These are phyloP conservation scores for Boletus sp. DNA, from an alignment of 768 basidiomycete species.

Conservation along the genomic window DNA sequence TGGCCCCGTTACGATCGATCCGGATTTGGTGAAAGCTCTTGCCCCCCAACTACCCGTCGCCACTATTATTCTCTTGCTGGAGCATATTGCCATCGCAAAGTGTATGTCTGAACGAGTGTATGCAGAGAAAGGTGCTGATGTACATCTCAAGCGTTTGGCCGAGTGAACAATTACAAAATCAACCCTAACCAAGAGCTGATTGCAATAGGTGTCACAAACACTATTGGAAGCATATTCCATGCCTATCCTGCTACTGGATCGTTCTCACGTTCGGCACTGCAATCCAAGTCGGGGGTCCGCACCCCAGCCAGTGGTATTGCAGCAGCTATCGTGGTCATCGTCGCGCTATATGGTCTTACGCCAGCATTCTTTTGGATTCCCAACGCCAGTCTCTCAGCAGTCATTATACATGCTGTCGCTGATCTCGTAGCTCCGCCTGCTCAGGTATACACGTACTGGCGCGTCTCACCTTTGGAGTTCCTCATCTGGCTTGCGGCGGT, in stretches of 20 bases:
- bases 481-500: constrained; percentile 86
- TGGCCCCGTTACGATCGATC: constrained; percentile 43
- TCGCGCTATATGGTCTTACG: constrained; percentile 93
- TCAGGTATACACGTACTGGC: constrained; percentile 87
- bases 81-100: constrained; percentile 97
- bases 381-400: constrained; percentile 76
- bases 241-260: constrained; percentile 98
- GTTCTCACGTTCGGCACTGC: constrained; percentile 96
- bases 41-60: constrained; percentile 76
- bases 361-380: constrained; percentile 92
- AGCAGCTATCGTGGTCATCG: constrained; percentile 83
- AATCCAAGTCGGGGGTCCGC: constrained; percentile 95
- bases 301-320: constrained; percentile 88
- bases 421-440: constrained; percentile 83
- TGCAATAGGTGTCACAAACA: constrained; percentile 96
- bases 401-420: constrained; percentile 92
- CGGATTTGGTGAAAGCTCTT: constrained; percentile 59
- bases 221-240: constrained; percentile 81
- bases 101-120: constrained; percentile 44
- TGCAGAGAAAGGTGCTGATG: constrained; percentile 7
- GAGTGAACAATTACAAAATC: constrained; percentile 92
- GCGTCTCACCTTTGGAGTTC: constrained; percentile 89
- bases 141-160: constrained; percentile 74
- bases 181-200: constrained; percentile 93
- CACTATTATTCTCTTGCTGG: constrained; percentile 85